Conservation (phyloP, 306 rosid species). For the Gastrolobium villosum region DNA sequence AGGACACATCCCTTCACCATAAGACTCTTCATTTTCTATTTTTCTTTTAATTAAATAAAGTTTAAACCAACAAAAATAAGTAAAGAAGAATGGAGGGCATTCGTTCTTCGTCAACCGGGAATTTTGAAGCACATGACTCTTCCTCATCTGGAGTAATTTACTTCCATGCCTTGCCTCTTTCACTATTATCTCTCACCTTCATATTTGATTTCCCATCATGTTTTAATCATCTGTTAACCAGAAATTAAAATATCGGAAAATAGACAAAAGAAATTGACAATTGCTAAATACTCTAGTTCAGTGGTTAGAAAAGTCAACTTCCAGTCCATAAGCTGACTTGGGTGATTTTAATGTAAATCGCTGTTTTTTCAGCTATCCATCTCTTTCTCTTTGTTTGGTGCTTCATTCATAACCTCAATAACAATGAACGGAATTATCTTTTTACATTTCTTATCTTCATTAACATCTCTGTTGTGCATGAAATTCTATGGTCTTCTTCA, state of each 20-base stretch:
- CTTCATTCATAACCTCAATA: not conserved
- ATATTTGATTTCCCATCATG: not conserved
- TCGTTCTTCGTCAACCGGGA: slow-evolving; percentile 60
- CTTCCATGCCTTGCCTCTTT: slow-evolving; percentile 17
- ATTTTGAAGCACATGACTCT: slow-evolving; percentile 77
- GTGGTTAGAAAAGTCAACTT: not conserved
- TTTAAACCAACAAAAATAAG: too few species aligned
- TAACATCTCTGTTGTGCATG: not conserved
- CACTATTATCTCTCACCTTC: not conserved
- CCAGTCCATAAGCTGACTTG: not conserved
- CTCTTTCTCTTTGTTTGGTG: not conserved
- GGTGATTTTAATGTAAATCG: not conserved
- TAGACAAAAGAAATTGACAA: not conserved
- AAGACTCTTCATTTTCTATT: too few species aligned
- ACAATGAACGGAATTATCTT: not conserved
- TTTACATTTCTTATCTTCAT: not conserved
- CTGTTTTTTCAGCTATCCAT: not conserved
- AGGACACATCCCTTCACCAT: too few species aligned
- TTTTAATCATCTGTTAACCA: not conserved
- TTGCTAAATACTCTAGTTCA: not conserved
- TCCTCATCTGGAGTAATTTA: slow-evolving; percentile 59
- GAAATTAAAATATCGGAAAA: not conserved
- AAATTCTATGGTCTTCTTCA: not conserved
- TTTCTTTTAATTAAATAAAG: too few species aligned
- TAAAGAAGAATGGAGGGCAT: slow-evolving; percentile 74